A percentile compares a stretch with the other conserved stretches of the same genome.
phyloP scores from a whole-genome alignment of 306 rosid species.

The Lotus japonicus region DNA sequence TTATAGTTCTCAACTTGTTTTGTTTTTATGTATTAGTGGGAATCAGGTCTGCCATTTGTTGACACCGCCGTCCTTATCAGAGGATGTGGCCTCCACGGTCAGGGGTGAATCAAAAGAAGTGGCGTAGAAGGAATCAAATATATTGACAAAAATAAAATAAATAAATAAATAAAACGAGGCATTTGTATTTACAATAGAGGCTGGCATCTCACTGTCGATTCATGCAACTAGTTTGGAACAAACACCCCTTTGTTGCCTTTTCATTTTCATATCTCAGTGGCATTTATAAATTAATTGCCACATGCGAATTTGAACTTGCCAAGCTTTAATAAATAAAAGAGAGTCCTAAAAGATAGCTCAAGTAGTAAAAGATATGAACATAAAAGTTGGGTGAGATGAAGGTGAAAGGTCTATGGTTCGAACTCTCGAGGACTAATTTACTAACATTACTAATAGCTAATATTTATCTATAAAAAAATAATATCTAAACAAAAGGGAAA shows the following conservation, averaged over 20 bases:
- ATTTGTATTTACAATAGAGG: background rate
- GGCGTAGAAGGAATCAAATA: slow-evolving; percentile 20
- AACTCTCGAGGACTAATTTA: too few relatives aligned
- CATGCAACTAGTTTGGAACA: background rate
- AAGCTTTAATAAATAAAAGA: background rate
- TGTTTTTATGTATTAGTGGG: too few relatives aligned
- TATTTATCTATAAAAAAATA: too few relatives aligned
- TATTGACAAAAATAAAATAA: background rate
- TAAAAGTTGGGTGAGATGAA: too few relatives aligned
- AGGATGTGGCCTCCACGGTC: background rate
- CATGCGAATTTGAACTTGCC: background rate
- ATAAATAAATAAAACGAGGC: background rate
- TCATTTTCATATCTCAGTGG: background rate
- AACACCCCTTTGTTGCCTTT: background rate
- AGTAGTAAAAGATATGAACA: too few relatives aligned
- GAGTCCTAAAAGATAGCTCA: too few relatives aligned
- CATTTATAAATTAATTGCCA: background rate
- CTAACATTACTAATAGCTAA: too few relatives aligned
- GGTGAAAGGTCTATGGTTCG: too few relatives aligned
- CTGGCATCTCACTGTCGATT: slow-evolving; percentile 17
- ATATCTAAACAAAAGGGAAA: background rate
- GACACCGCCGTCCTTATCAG: background rate
- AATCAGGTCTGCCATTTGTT: background rate
- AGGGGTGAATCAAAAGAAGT: background rate
- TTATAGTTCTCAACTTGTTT: too few relatives aligned